Conservation (phyloP, 2,329 filamentous ascomycete genomes). For the Nothophoma quercina region DNA sequence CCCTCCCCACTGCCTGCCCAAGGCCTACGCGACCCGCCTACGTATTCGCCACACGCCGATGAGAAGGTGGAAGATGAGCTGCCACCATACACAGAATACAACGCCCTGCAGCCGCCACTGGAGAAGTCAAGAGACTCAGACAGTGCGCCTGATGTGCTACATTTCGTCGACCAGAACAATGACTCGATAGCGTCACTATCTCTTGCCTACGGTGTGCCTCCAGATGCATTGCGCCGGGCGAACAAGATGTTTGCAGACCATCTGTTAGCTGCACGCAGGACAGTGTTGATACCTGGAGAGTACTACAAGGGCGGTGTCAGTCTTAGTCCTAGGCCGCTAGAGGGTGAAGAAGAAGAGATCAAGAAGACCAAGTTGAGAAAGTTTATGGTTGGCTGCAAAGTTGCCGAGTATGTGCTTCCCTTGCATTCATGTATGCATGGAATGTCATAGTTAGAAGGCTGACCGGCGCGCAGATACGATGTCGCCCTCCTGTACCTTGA, state of each 20-base stretch:
- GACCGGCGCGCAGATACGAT: constrained; percentile 61
- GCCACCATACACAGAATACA: constrained; percentile 55
- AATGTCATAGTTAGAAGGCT: neutral
- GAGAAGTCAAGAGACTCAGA: constrained; percentile 45
- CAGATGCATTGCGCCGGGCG: constrained; percentile 65
- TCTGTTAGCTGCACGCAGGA: constrained; percentile 72
- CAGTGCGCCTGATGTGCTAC: constrained; percentile 69
- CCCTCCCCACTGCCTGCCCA: constrained; percentile 66
- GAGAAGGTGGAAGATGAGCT: constrained; percentile 47
- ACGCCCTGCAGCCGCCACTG: constrained; percentile 28
- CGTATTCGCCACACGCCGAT: constrained; percentile 61
- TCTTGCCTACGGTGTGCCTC: constrained; percentile 74
- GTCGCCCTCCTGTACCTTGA: constrained; percentile 78
- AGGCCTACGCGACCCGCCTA: constrained; percentile 72
- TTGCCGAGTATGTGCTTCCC: constrained; percentile 69
- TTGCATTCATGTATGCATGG: neutral
- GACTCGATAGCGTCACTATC: constrained; percentile 75
- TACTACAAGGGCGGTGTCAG: constrained; percentile 73
- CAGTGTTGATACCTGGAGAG: constrained; percentile 74
- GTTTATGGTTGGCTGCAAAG: constrained; percentile 82
- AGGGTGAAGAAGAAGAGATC: constrained; percentile 76
- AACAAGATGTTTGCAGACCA: constrained; percentile 78
- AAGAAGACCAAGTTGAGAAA: constrained; percentile 74
- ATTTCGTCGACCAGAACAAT: constrained; percentile 74
- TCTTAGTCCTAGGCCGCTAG: constrained; percentile 73